Conservation (phyloP, 495 filamentous ascomycete species). For the Aspergillus avenaceus region DNA sequence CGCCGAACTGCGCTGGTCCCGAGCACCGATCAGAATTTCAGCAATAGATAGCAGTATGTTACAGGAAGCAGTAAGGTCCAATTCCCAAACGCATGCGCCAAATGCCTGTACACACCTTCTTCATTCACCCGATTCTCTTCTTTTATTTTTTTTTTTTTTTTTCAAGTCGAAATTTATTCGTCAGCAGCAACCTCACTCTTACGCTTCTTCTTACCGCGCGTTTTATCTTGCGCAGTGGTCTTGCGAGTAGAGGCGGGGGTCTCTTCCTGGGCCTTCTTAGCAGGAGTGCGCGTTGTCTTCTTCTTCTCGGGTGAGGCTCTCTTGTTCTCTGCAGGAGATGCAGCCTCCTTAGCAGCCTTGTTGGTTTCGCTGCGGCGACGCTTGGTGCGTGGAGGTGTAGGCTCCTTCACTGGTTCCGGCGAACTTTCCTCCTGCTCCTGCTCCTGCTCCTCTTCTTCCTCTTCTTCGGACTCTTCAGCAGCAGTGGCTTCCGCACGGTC, state of each 20-base stretch:
- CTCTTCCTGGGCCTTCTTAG: constrained; percentile 43
- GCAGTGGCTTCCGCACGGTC: constrained; percentile 45
- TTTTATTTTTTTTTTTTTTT: too few relatives aligned
- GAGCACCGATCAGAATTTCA: neutral
- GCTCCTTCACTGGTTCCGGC: constrained; percentile 47
- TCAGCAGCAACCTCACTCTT: constrained; percentile 48
- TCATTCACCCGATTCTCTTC: too few relatives aligned
- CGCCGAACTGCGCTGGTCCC: neutral
- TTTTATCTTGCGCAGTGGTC: constrained; percentile 42
- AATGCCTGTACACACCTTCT: neutral
- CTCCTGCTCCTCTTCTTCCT: constrained; percentile 43
- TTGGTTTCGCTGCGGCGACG: constrained; percentile 41
- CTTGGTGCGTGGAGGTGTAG: constrained; percentile 51
- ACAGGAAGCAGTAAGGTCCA: constrained; percentile 3
- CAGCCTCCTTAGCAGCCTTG: constrained; percentile 38
- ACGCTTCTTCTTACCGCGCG: constrained; percentile 64
- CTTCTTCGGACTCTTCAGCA: constrained; percentile 35
- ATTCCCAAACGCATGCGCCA: neutral
- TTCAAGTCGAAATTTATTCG: too few relatives aligned
- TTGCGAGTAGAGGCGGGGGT: constrained; percentile 49
- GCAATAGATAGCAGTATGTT: neutral
- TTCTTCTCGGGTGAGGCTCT: constrained; percentile 24
- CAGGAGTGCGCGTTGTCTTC: constrained; percentile 40
- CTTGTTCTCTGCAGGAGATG: constrained; percentile 23
- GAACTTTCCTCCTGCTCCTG: constrained; percentile 46